These are phyloP conservation scores for Populus tomentosa DNA, from an alignment of 441 rosid genomes.

Conservation along the genomic window DNA sequence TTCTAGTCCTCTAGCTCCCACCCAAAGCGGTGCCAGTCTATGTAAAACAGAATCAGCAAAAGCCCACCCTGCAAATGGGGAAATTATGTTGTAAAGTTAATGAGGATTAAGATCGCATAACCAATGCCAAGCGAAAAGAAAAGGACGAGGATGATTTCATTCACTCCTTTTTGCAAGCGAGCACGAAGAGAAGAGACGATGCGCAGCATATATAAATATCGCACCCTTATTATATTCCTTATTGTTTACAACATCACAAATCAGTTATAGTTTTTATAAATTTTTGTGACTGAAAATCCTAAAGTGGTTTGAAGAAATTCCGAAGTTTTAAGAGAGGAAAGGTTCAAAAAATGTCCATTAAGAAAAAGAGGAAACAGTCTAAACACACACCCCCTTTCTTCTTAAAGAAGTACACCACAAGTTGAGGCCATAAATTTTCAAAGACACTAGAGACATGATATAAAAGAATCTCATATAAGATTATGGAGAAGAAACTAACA, in stretches of 20 bases:
- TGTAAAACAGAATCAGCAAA: slow-evolving; percentile 82
- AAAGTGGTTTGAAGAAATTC: not conserved
- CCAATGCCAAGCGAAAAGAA: not conserved
- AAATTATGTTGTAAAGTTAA: not conserved
- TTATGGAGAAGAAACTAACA: not conserved
- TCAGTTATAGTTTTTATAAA: not conserved
- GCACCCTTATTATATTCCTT: not conserved
- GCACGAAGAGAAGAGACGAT: not conserved
- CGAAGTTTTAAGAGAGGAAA: not conserved
- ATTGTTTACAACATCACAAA: not conserved
- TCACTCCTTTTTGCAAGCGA: not conserved
- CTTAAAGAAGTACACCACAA: not conserved
- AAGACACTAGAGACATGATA: not conserved
- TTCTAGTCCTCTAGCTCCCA: slow-evolving; percentile 89
- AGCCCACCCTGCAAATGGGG: slow-evolving; percentile 72
- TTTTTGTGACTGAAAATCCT: not conserved
- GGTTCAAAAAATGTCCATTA: not conserved
- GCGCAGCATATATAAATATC: not conserved
- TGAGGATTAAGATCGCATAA: not conserved
- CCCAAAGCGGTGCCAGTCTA: too few relatives aligned
- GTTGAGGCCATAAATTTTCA: not conserved
- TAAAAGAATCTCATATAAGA: not conserved
- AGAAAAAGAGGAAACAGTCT: not conserved
- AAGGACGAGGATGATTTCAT: not conserved
- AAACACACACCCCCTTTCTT: not conserved